Percentiles rank a stretch among this genome's conserved stretches.
These are phyloP conservation scores for Pluteus cervinus DNA, from an alignment of 768 basidiomycete genomes.

Conservation along the genomic window DNA sequence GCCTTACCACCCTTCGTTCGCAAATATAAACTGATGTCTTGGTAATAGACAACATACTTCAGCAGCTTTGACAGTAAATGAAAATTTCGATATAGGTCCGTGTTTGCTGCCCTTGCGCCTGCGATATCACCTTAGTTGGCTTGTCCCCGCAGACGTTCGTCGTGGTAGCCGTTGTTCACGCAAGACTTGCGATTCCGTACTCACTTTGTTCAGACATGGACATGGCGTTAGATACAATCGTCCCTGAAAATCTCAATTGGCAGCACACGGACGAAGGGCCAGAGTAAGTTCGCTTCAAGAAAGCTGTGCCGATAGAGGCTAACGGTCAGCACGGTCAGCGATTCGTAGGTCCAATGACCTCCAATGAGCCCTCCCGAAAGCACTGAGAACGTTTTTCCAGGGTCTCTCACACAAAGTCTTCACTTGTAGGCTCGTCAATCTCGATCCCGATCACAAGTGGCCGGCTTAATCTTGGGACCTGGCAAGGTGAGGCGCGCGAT, in stretches of 20 bases:
- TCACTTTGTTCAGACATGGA: constrained; percentile 66
- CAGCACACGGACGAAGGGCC: constrained; percentile 87
- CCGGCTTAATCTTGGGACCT: constrained; percentile 77
- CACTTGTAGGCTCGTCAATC: constrained; percentile 77
- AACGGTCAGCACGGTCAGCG: constrained; percentile 35
- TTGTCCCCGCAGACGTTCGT: constrained; percentile 30
- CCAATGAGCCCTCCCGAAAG: not conserved
- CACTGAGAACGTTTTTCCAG: constrained; percentile 29
- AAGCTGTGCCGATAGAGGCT: constrained; percentile 3
- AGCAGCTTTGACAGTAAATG: constrained; percentile 78
- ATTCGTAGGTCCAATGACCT: constrained; percentile 51
- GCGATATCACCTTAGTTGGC: not conserved
- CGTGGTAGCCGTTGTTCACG: constrained; percentile 24
- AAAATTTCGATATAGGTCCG: constrained; percentile 80
- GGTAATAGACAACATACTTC: constrained; percentile 56
- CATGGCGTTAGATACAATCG: constrained; percentile 86
- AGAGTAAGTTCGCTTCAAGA: constrained; percentile 67
- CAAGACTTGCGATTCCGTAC: constrained; percentile 1
- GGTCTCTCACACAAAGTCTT: constrained; percentile 87
- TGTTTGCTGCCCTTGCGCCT: constrained; percentile 1
- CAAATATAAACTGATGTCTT: constrained; percentile 1
- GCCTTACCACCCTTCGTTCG: not conserved
- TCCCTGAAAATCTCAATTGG: constrained; percentile 82
- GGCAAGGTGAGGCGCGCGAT: constrained; percentile 65
- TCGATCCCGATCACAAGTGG: constrained; percentile 81